phyloP scores from a whole-genome alignment of 345 rosid genomes.

The Gossypium sturtianum region DNA sequence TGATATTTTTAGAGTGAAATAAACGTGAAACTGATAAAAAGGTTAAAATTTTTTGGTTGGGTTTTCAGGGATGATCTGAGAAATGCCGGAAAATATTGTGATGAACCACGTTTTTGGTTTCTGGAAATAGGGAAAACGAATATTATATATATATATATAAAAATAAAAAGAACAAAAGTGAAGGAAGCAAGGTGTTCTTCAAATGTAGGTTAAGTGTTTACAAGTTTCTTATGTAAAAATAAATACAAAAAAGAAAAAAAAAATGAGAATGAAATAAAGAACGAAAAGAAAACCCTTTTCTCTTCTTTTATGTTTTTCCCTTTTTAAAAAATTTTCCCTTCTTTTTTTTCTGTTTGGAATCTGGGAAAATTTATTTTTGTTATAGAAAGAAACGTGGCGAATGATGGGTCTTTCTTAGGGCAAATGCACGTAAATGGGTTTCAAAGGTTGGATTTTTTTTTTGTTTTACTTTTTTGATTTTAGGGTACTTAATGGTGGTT shows the following conservation, averaged over 20 bases:
- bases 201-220: neutral
- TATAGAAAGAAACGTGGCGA: neutral
- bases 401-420: neutral
- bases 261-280: neutral
- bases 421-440: neutral
- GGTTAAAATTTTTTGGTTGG: neutral
- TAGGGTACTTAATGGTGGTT: neutral
- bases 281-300: neutral
- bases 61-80: neutral
- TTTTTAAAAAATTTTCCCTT: neutral
- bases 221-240: neutral
- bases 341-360: neutral
- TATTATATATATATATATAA: too few species aligned
- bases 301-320: neutral
- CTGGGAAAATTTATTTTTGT: neutral
- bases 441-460: neutral
- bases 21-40: neutral
- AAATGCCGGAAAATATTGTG: neutral
- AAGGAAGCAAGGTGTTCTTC: neutral
- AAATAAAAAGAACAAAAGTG: neutral
- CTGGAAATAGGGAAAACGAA: neutral
- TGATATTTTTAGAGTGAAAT: neutral
- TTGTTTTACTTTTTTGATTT: neutral
- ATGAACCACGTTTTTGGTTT: neutral
- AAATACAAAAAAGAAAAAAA: neutral